Base-by-base conservation (phyloP, 2,329 filamentous ascomycete species). In the Fusarium equiseti region DNA sequence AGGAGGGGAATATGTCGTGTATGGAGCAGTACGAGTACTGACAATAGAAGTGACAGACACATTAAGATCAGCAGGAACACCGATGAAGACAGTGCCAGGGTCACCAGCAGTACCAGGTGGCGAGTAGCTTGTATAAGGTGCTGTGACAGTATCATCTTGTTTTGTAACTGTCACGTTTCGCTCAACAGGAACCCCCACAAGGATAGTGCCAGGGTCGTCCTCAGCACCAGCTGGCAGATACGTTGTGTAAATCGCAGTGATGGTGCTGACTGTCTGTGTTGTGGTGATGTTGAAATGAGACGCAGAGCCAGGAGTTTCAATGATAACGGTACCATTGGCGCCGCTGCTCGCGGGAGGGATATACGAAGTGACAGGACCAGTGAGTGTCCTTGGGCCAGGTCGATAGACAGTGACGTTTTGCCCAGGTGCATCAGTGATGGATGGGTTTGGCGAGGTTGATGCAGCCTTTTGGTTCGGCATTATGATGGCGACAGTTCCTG, bases 131-230 rank as follows among this genome's bases (percentile, higher is more conserved):
- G 66, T 68, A n/a, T 54, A 59, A 13, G 63, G 59, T 8, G 43
- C 43, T 5, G 63, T 63, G 27, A 68, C 49, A 10, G 52, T 63
- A 6, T 16, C 45, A 13, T 53, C 44, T 9, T 53, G 40, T 15
- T 61, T 22, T n/a, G 68, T 70, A n/a, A 70, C 43, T 6, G 68
- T 70, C 6, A 70, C 68, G 24, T 70, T 70, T n/a, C 68, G 50
- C 22, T 49, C 48, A 26, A 49, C 24, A 4, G 67, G 62, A 5
- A 70, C 54, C 18, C 42, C 67, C 6, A 70, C 43, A 6, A 70
- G 50, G 8, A 70, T 32, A 12, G 67, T 70, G 32, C 67, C 67
- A 8, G 67, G 67, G 7, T 70, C 67, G 8, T 66, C 50, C 20
- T 54, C 20, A 22, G 51, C 43, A 7, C 49, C 63, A 6, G 67